Conservation (phyloP, 2,329 filamentous ascomycete genomes). For the Phaeoacremonium minimum region DNA sequence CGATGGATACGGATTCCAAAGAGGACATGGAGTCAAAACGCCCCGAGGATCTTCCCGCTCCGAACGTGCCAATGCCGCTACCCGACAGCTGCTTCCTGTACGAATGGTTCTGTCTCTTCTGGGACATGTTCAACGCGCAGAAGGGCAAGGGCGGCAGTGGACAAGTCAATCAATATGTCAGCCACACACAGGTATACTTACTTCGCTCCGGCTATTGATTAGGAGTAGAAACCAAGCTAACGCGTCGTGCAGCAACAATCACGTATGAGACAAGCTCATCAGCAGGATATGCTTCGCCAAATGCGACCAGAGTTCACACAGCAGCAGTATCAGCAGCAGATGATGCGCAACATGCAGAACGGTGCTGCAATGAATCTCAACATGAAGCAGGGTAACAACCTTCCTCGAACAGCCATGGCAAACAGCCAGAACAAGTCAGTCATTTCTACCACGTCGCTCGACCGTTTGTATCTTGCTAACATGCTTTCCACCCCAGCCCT, state of each 20-base stretch:
- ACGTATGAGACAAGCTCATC: slow-evolving; percentile 69
- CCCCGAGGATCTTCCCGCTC: slow-evolving; percentile 74
- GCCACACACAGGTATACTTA: slow-evolving; percentile 71
- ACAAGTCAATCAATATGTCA: slow-evolving; percentile 70
- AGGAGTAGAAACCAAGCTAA: slow-evolving; percentile 16
- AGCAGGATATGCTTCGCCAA: slow-evolving; percentile 72
- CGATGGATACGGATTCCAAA: slow-evolving; percentile 81
- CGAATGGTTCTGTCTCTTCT: slow-evolving; percentile 97
- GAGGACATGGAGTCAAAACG: slow-evolving; percentile 71
- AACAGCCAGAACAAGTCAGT: slow-evolving; percentile 72
- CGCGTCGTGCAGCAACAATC: slow-evolving; percentile 51
- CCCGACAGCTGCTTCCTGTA: slow-evolving; percentile 81
- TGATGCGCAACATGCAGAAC: slow-evolving; percentile 64
- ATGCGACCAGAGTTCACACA: slow-evolving; percentile 59
- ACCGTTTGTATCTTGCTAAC: slow-evolving; percentile 9
- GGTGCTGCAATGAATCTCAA: slow-evolving; percentile 54
- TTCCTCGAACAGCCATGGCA: slow-evolving; percentile 73
- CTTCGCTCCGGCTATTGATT: slow-evolving; percentile 4
- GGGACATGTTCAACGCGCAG: slow-evolving; percentile 88
- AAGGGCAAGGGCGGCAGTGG: slow-evolving; percentile 62
- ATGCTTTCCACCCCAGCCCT: slow-evolving; percentile 38
- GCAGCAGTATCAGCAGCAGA: slow-evolving; percentile 53
- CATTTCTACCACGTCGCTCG: too few species aligned
- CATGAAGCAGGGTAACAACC: slow-evolving; percentile 55
- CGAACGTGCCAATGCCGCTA: slow-evolving; percentile 60